Base-by-base conservation (phyloP, 768 basidiomycete species). In the Amanita pseudoporphyria region DNA sequence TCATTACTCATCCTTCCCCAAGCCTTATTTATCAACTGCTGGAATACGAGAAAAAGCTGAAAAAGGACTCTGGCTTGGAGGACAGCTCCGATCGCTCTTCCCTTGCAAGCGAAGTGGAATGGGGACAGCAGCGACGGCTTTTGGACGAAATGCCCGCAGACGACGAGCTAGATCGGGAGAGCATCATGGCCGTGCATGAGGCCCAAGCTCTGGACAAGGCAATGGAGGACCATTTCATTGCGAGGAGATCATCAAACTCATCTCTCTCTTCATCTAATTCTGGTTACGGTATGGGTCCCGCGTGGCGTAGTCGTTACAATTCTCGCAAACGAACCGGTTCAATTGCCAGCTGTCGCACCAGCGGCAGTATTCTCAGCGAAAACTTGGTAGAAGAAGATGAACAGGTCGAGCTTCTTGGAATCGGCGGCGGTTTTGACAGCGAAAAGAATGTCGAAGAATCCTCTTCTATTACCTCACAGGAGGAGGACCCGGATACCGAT, bases 1-100 rank as follows among this genome's bases (percentile, higher is more conserved):
- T 28, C 35, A 53, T 51, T 54, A 56, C 52, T 55, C 45, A 47
- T 52, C 51, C 56, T 42, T 56, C 14, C 52, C 55, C 56, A 58
- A 91, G 90, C 51, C 81, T 94, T 63, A 92, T 94, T 68, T 93
- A 93, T 73, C 91, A 94, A 68, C 73, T 95, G 39, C 71, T 91
- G 58, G 92, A 94, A 63, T 95, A 93, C 65, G 90, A 93, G 64
- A 85, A 88, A 54, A 74, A 72, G 45, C 68, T 88, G 49, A 77
- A 74, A 56, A 67, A 72, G 36, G 74, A 71, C 48, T 64, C 66
- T 50, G 58, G 62, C 18, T 80, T 79, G 4, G 75, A 74, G 44
- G 71, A 67, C 14, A 59, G 66, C 39, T 85, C 79, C 38, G 82
- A 81, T 53, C 66, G 62, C 14, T 50, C 49, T 19, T 65, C 69